phyloP scores from a whole-genome alignment of 345 rosid genomes.

The Lepidium didymum region DNA sequence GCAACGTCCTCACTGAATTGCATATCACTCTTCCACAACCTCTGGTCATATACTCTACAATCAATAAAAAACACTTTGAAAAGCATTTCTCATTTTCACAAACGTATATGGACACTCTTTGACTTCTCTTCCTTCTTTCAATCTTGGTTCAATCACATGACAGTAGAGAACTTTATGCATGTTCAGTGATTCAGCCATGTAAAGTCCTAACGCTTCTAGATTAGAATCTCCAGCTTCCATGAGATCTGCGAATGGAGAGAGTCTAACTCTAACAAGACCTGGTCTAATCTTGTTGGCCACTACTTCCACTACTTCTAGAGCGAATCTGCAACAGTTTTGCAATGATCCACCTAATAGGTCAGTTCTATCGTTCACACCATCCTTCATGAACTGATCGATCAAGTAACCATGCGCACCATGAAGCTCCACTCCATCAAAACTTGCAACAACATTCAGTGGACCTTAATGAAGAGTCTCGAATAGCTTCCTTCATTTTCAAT shows the following conservation, averaged over 20 bases:
- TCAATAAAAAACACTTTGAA: too few relatives aligned
- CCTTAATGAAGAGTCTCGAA: too few relatives aligned
- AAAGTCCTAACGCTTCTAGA: slow-evolving; percentile 49
- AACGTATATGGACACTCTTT: slow-evolving; percentile 29
- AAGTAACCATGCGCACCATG: slow-evolving; percentile 70
- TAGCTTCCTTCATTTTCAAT: too few relatives aligned
- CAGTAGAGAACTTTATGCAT: slow-evolving; percentile 51
- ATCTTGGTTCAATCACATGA: slow-evolving; percentile 66
- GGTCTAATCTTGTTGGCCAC: slow-evolving; percentile 56
- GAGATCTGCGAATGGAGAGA: slow-evolving; percentile 50
- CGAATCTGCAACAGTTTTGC: slow-evolving; percentile 55
- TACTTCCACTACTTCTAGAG: slow-evolving; percentile 59
- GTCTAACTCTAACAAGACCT: slow-evolving; percentile 60
- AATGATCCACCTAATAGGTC: slow-evolving; percentile 66
- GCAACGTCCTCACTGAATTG: too few relatives aligned
- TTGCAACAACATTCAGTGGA: slow-evolving; percentile 20
- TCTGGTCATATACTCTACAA: too few relatives aligned
- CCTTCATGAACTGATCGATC: slow-evolving; percentile 71
- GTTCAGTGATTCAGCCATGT: slow-evolving; percentile 58
- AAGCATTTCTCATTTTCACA: slow-evolving; percentile 54
- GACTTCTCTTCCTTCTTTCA: slow-evolving; percentile 31
- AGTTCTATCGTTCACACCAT: slow-evolving; percentile 59
- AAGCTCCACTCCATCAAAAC: slow-evolving; percentile 75
- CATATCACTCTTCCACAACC: too few relatives aligned
- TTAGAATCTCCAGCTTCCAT: slow-evolving; percentile 52